Percentiles rank a stretch among this genome's conserved stretches.
phyloP scores from a whole-genome alignment of 768 basidiomycete genomes.

The Leccinum truebloodii region DNA sequence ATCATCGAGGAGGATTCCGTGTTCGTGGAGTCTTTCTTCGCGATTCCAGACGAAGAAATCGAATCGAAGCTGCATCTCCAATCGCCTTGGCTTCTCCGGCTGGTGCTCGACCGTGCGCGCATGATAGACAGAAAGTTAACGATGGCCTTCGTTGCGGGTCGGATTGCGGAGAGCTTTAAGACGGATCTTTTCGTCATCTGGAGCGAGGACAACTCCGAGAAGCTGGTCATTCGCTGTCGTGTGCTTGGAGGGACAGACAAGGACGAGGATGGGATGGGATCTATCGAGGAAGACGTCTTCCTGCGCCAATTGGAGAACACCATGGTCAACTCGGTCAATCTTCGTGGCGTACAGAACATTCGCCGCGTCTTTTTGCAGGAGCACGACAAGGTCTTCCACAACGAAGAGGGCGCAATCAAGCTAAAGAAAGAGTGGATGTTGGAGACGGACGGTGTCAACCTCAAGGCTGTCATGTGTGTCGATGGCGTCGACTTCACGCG shows the following conservation, averaged over 20 bases:
- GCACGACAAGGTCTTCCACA: conserved; percentile 74
- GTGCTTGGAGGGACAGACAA: conserved; percentile 83
- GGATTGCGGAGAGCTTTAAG: conserved; percentile 93
- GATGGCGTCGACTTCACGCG: conserved; percentile 93
- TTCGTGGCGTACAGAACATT: conserved; percentile 91
- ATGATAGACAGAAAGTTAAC: conserved; percentile 97
- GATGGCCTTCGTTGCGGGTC: conserved; percentile 92
- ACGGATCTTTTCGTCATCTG: conserved; percentile 97
- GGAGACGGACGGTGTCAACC: conserved; percentile 95
- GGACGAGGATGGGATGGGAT: conserved; percentile 75
- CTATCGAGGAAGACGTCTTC: conserved; percentile 93
- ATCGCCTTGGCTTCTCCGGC: conserved; percentile 96
- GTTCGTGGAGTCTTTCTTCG: conserved; percentile 99
- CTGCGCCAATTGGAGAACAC: conserved; percentile 94
- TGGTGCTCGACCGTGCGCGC: conserved; percentile 94
- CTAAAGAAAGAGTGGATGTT: conserved; percentile 85
- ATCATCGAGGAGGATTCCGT: conserved; percentile 95
- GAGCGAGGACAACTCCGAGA: conserved; percentile 98
- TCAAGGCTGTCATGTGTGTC: conserved; percentile 93
- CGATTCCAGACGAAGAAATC: conserved; percentile 96
- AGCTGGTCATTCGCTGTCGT: conserved; percentile 95
- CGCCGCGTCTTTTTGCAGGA: conserved; percentile 91
- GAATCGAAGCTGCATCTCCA: conserved; percentile 88
- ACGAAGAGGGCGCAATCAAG: conserved; percentile 64
- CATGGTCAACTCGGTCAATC: conserved; percentile 91